Percentiles rank a stretch among this genome's conserved stretches.
These are phyloP conservation scores for Crithidia bombi DNA, from an alignment of 208 protist genomes.

Conservation along the genomic window DNA sequence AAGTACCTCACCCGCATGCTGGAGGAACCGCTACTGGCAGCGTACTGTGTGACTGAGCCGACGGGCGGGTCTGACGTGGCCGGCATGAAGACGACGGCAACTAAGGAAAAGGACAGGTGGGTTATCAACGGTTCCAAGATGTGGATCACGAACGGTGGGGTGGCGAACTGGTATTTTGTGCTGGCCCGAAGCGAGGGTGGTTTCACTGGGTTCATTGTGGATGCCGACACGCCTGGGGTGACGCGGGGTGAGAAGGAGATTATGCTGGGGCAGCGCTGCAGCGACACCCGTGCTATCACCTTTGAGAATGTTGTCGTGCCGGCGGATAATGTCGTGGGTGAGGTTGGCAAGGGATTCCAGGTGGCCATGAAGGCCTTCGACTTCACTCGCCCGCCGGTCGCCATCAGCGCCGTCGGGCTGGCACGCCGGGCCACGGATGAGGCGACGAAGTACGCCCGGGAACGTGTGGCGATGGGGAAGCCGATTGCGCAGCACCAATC, in stretches of 20 bases:
- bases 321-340: slow-evolving; percentile 77
- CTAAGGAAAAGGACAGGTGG: slow-evolving; percentile 88
- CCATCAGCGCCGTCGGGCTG: slow-evolving; percentile 85
- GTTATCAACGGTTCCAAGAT: slow-evolving; percentile 94
- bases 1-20: slow-evolving; percentile 89
- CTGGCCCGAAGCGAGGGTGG: slow-evolving; percentile 76
- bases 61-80: slow-evolving; percentile 87
- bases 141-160: slow-evolving; percentile 95
- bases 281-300: slow-evolving; percentile 89
- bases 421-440: slow-evolving; percentile 86
- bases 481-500: slow-evolving; percentile 85
- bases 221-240: slow-evolving; percentile 87
- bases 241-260: slow-evolving; percentile 82
- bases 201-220: slow-evolving; percentile 91
- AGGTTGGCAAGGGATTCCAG: slow-evolving; percentile 81
- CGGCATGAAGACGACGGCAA: slow-evolving; percentile 84
- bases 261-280: slow-evolving; percentile 93
- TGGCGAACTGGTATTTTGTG: slow-evolving; percentile 93
- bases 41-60: slow-evolving; percentile 90
- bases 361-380: slow-evolving; percentile 92
- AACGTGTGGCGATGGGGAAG: slow-evolving; percentile 89
- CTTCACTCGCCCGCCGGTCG: slow-evolving; percentile 81
- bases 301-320: slow-evolving; percentile 93
- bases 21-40: slow-evolving; percentile 79
- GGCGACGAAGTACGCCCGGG: slow-evolving; percentile 69